These are phyloP conservation scores for Gryganskiella cystojenkinii DNA, from an alignment of 192 early-diverging fungal species.

Conservation along the genomic window DNA sequence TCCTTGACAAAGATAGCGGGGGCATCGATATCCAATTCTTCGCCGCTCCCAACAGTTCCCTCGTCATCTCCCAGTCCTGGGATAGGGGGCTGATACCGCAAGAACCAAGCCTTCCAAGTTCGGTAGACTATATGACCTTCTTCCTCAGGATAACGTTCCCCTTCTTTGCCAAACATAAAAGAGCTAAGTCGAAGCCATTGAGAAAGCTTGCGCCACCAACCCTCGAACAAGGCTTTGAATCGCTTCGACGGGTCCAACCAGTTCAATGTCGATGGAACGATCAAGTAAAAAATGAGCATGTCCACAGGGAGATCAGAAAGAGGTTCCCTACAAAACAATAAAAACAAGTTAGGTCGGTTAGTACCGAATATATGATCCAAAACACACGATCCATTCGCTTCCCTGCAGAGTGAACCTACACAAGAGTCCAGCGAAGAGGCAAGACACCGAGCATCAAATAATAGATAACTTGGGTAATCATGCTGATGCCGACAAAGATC, in stretches of 20 bases:
- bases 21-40: slow-evolving; percentile 38
- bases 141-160: slow-evolving; percentile 72
- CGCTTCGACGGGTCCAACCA: slow-evolving; percentile 71
- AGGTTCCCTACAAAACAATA: slow-evolving; percentile 61
- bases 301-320: slow-evolving; percentile 83
- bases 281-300: slow-evolving; percentile 76
- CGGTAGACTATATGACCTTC: slow-evolving; percentile 73
- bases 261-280: slow-evolving; percentile 73
- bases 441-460: slow-evolving; percentile 52
- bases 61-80: slow-evolving; percentile 61
- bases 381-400: neutral
- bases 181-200: slow-evolving; percentile 75
- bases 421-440: slow-evolving; percentile 73
- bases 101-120: slow-evolving; percentile 64
- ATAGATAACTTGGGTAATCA: slow-evolving; percentile 53
- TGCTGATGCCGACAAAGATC: slow-evolving; percentile 79
- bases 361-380: neutral
- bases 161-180: slow-evolving; percentile 78
- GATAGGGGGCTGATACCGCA: slow-evolving; percentile 59
- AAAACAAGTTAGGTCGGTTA: neutral
- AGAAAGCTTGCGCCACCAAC: slow-evolving; percentile 83
- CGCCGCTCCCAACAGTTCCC: slow-evolving; percentile 54
- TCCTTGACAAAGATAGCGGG: slow-evolving; percentile 69
- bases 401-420: slow-evolving; percentile 62
- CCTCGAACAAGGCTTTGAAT: slow-evolving; percentile 62